These are phyloP conservation scores for Aspergillus neoniger DNA, from an alignment of 2,329 filamentous ascomycete species.

Conservation along the genomic window DNA sequence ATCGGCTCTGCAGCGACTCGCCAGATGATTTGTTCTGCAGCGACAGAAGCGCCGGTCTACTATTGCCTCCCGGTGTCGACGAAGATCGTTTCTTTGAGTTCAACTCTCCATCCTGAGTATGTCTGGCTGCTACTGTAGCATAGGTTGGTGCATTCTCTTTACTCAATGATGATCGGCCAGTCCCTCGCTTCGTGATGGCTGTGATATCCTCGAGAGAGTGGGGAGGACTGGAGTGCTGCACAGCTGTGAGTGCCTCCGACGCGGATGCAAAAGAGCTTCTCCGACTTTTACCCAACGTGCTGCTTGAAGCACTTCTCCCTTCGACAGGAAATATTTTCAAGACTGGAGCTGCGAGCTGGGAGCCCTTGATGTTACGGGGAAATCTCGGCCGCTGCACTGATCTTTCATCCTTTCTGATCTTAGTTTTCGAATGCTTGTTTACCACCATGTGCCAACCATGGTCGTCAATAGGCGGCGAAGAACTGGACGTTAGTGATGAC, in stretches of 20 bases:
- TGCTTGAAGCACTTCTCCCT: slow-evolving; percentile 35
- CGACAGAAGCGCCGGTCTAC: slow-evolving; percentile 18
- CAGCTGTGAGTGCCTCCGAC: slow-evolving; percentile 40
- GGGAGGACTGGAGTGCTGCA: slow-evolving; percentile 41
- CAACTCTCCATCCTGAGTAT: slow-evolving; percentile 19
- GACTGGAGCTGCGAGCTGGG: slow-evolving; percentile 27
- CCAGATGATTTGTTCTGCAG: slow-evolving; percentile 32
- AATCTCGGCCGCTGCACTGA: slow-evolving; percentile 20
- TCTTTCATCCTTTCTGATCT: slow-evolving; percentile 15
- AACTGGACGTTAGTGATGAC: slow-evolving; percentile 24
- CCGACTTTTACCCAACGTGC: slow-evolving; percentile 17
- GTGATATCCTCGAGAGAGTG: slow-evolving; percentile 19
- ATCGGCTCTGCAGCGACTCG: slow-evolving; percentile 32
- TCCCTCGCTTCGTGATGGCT: slow-evolving; percentile 9
- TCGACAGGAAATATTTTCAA: slow-evolving; percentile 29
- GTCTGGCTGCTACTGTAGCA: slow-evolving; percentile 35
- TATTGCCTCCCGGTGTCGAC: slow-evolving; percentile 19
- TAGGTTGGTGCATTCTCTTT: slow-evolving; percentile 39
- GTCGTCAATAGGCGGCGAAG: slow-evolving; percentile 25
- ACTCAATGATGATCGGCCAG: slow-evolving; percentile 7
- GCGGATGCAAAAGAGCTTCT: slow-evolving; percentile 37
- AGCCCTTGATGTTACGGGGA: slow-evolving; percentile 21
- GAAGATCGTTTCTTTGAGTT: slow-evolving; percentile 25
- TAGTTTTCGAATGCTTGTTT: slow-evolving; percentile 21
- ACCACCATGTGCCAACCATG: slow-evolving; percentile 38